Percentiles rank a stretch among this genome's conserved stretches.
These are phyloP conservation scores for Athelia sp. DNA, from an alignment of 1,284 basidiomycete species.

Conservation along the genomic window DNA sequence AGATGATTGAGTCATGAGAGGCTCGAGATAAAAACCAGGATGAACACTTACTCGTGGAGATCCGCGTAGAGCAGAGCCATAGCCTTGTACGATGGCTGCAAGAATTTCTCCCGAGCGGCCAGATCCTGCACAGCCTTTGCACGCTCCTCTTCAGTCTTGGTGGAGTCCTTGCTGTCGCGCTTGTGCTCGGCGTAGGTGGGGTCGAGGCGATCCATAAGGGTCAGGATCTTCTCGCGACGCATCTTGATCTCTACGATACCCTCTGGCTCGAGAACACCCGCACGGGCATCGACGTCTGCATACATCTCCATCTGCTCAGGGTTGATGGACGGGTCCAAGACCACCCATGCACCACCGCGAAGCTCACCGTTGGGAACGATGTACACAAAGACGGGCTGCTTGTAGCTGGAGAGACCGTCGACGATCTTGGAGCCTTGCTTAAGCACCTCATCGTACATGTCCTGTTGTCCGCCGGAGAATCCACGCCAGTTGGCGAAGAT, in stretches of 20 bases:
- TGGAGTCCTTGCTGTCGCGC: conserved; percentile 69
- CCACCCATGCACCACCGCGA: conserved; percentile 99
- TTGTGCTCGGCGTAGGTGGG: conserved; percentile 80
- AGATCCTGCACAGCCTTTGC: conserved; percentile 66
- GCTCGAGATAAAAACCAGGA: too few relatives aligned
- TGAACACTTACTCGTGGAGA: conserved; percentile 80
- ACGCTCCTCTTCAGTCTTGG: conserved; percentile 72
- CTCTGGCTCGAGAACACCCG: conserved; percentile 97
- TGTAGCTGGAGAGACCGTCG: conserved; percentile 95
- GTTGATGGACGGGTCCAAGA: conserved; percentile 97
- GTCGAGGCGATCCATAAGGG: conserved; percentile 94
- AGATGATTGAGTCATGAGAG: conserved; percentile 14
- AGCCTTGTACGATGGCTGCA: conserved; percentile 91
- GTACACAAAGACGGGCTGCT: conserved; percentile 98
- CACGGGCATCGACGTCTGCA: conserved; percentile 92
- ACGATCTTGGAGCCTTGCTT: conserved; percentile 98
- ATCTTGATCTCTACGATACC: conserved; percentile 95
- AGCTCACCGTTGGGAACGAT: conserved; percentile 98
- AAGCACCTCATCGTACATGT: conserved; percentile 95
- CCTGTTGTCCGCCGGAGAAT: conserved; percentile 98
- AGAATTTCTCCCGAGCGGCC: conserved; percentile 74
- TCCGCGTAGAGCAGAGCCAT: conserved; percentile 95
- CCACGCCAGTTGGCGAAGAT: conserved; percentile 99
- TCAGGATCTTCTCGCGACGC: conserved; percentile 86
- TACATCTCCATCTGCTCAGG: conserved; percentile 99